Evolutionary conservation across 2,329 filamentous ascomycete species (phyloP).

Genomic region (Passalora sequoiae): DNA sequence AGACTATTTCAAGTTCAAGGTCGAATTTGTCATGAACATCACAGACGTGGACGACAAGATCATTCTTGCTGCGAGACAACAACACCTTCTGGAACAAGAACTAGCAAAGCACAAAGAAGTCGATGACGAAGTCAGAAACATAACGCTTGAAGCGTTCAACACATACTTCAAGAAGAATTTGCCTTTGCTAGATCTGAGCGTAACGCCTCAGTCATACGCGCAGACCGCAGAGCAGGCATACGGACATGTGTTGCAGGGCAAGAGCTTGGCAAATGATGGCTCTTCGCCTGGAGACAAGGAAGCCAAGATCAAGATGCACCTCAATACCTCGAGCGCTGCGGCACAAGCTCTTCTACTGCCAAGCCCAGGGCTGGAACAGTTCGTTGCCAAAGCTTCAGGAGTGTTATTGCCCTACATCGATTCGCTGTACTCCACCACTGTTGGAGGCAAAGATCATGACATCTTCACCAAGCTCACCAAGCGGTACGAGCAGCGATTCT

Average conservation of each 20-base stretch:
- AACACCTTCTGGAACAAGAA: slow-evolving; percentile 69
- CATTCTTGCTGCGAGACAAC: slow-evolving; percentile 64
- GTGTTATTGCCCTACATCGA: slow-evolving; percentile 82
- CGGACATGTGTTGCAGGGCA: slow-evolving; percentile 51
- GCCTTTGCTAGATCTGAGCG: slow-evolving; percentile 43
- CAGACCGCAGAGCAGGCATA: slow-evolving; percentile 49
- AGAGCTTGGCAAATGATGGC: slow-evolving; percentile 49
- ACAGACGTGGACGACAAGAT: slow-evolving; percentile 69
- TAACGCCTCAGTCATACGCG: slow-evolving; percentile 44
- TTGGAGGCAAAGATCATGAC: slow-evolving; percentile 58
- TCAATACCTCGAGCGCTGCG: slow-evolving; percentile 57
- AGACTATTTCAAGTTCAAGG: slow-evolving; percentile 76
- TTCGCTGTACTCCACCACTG: slow-evolving; percentile 50
- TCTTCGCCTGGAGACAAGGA: slow-evolving; percentile 65
- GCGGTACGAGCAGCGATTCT: slow-evolving; percentile 82
- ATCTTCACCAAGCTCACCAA: slow-evolving; percentile 85
- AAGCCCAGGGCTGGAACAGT: slow-evolving; percentile 36
- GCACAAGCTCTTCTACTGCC: slow-evolving; percentile 45
- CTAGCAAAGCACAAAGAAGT: slow-evolving; percentile 47
- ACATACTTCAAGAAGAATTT: slow-evolving; percentile 65
- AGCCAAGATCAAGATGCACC: slow-evolving; percentile 86
- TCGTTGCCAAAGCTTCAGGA: slow-evolving; percentile 57
- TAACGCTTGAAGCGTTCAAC: slow-evolving; percentile 49
- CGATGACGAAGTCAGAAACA: slow-evolving; percentile 46
- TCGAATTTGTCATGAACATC: slow-evolving; percentile 90